Conservation (phyloP, 352 stramenopile genomes). For the Pythium coloratum region DNA sequence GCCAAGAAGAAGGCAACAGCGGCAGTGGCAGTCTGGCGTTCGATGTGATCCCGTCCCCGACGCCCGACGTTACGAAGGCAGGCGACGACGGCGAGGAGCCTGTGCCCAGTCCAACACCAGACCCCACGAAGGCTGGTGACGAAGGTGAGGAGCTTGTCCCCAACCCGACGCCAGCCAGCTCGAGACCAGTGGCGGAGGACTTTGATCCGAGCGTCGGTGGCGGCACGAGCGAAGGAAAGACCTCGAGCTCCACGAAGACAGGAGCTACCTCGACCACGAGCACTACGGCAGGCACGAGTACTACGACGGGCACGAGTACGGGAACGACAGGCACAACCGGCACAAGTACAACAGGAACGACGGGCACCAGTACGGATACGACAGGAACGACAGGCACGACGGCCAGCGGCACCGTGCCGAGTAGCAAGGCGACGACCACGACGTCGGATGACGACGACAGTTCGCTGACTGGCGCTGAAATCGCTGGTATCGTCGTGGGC, state of each 20-base stretch:
- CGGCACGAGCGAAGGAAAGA: not conserved
- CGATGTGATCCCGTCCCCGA: not conserved
- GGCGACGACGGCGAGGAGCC: not conserved
- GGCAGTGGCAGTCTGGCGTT: not conserved
- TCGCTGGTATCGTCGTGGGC: conserved; percentile 35
- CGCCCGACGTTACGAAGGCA: not conserved
- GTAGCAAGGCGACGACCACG: conserved; percentile 19
- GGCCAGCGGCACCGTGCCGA: conserved; percentile 3
- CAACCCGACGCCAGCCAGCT: not conserved
- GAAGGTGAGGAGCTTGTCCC: not conserved
- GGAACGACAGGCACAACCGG: not conserved
- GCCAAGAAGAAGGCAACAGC: too few relatives aligned
- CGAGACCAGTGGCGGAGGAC: not conserved
- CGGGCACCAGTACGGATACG: not conserved
- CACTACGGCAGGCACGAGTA: not conserved
- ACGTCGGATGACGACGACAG: conserved; percentile 4
- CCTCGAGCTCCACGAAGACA: too few relatives aligned
- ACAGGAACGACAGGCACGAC: not conserved
- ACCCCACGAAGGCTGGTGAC: not conserved
- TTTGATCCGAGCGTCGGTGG: not conserved
- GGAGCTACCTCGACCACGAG: not conserved
- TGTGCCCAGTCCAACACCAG: not conserved
- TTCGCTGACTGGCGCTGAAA: conserved; percentile 16
- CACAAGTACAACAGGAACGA: not conserved
- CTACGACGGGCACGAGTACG: conserved; percentile 2